These are phyloP conservation scores for Magnaporthiopsis poae DNA, from an alignment of 2,329 filamentous ascomycete species.

Conservation along the genomic window DNA sequence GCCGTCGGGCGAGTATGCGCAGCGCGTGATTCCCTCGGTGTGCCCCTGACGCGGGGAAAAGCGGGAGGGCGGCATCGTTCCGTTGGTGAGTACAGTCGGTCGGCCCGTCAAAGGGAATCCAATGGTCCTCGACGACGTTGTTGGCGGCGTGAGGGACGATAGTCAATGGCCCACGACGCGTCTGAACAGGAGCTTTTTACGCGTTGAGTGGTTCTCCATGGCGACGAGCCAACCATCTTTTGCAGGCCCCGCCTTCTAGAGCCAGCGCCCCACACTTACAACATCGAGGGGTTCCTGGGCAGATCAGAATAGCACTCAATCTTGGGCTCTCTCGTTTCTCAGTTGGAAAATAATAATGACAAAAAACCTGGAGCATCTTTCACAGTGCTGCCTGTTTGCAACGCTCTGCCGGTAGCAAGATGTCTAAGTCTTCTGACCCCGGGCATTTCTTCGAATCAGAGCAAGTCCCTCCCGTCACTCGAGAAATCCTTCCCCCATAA, in stretches of 20 bases:
- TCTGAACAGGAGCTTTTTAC: neutral
- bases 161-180: neutral
- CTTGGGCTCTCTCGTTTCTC: neutral
- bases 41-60: constrained; percentile 61
- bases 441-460: constrained; percentile 9
- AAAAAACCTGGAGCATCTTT: neutral
- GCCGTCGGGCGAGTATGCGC: constrained; percentile 84
- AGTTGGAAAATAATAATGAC: neutral
- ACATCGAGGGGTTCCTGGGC: neutral
- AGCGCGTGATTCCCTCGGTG: constrained; percentile 75
- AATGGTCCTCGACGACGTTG: neutral
- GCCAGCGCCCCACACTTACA: neutral
- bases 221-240: neutral
- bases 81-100: neutral
- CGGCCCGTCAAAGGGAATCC: neutral
- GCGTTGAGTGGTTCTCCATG: neutral
- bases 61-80: constrained; percentile 26
- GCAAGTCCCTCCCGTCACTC: constrained; percentile 1
- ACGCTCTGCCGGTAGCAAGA: neutral
- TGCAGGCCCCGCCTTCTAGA: too few species aligned
- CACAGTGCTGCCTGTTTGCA: neutral
- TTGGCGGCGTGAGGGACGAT: neutral
- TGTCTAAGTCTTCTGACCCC: constrained; percentile 7
- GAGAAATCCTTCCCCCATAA: neutral
- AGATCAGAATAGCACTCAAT: too few species aligned